Base-by-base conservation (phyloP, 2,329 filamentous ascomycete species). In the Colletotrichum musae region DNA sequence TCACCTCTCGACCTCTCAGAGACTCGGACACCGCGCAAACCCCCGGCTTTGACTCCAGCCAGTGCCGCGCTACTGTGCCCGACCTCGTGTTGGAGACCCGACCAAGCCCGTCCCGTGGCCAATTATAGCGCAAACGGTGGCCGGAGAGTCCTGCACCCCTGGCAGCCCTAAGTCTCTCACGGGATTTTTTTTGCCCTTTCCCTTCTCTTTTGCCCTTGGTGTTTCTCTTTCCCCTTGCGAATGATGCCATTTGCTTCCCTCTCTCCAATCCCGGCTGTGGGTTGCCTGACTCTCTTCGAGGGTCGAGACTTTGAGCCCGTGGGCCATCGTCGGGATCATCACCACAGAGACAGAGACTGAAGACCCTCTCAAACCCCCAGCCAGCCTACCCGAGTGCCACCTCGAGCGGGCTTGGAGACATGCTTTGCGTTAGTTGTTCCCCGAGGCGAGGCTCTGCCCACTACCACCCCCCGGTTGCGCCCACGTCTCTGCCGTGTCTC, bases 1-100 rank as follows among this genome's bases (percentile, higher is more conserved):
- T 66, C 52, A 41, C 52, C 56, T 59, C 54, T 43, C 18, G 32
- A 36, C 43, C 56, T 53, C 66, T 48, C 32, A 36, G 32, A 36
- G 32, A 10, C 32, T 36, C 32, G 32, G 32, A 36, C 32, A 6
- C 32, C 32, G 32, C 32, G 32, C 32, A 36, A 36, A 36, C 32
- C 32, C 32, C 32, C 32, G 32, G 32, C 32, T 36, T 36, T 9
- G 32, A 36, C 47, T 58, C 45, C 65, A 43, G 62, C 62, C 62
- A 69, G 66, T 67, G 62, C 62, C 50, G 50, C 62, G 62, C 67
- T 70, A 70, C 67, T 70, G 62, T 70, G 51, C 51, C 62, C 28
- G 39, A 67, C 56, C 67, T 70, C 67, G 67, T 70, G 67, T 70
- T 70, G 67, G 18, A 41, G 18, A 66, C 36, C 62, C 24, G 61